These are phyloP conservation scores for Cladophialophora yegresii DNA, from an alignment of 2,329 filamentous ascomycete genomes.

Conservation along the genomic window DNA sequence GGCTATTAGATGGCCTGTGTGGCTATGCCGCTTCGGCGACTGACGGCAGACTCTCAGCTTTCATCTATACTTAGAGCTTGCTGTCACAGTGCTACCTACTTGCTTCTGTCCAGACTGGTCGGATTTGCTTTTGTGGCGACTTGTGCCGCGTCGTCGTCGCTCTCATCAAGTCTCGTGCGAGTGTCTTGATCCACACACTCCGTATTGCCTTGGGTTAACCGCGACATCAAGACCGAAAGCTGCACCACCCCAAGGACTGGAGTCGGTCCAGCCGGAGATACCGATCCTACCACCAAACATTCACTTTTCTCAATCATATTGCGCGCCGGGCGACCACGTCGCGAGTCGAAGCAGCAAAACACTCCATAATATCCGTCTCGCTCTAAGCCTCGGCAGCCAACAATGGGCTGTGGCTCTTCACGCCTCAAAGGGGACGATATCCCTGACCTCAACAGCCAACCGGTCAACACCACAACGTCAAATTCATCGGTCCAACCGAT, in stretches of 20 bases:
- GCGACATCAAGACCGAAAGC: background rate
- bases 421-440: slow-evolving; percentile 34
- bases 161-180: background rate
- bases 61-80: slow-evolving; percentile 16
- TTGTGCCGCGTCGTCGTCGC: background rate
- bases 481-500: slow-evolving; percentile 16
- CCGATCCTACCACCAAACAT: background rate
- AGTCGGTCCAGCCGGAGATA: background rate
- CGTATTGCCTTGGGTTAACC: background rate
- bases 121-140: background rate
- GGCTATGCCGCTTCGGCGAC: background rate
- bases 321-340: background rate
- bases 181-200: background rate
- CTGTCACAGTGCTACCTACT: background rate
- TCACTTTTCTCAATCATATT: background rate
- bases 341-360: background rate
- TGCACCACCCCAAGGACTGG: background rate
- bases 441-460: slow-evolving; percentile 22
- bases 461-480: slow-evolving; percentile 17
- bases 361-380: slow-evolving; percentile 15
- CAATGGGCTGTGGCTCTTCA: slow-evolving; percentile 35
- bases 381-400: background rate
- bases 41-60: slow-evolving; percentile 28
- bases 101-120: background rate
- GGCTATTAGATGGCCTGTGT: background rate